A percentile compares a stretch with the other conserved stretches of the same genome.
Conservation (phyloP, 805 yeast genomes). For the Candida ortonii region DNA sequence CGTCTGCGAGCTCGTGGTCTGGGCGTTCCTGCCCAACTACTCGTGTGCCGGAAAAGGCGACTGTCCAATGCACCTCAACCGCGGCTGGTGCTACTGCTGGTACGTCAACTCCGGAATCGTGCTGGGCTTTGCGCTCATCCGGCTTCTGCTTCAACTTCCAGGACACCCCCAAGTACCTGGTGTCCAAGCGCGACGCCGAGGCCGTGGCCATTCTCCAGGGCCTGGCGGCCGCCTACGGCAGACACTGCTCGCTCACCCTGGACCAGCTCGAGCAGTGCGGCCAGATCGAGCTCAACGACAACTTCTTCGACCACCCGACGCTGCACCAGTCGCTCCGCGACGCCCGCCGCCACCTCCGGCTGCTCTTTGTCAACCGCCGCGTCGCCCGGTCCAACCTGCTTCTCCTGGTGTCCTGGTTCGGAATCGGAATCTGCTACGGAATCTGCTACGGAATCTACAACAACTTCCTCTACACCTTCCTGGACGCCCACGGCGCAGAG, state of each 20-base stretch:
- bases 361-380: constrained; percentile 41
- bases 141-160: constrained; percentile 41
- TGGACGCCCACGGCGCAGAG: constrained; percentile 44
- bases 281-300: constrained; percentile 11
- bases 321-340: constrained; percentile 5
- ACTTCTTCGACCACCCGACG: constrained; percentile 1
- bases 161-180: constrained; percentile 32
- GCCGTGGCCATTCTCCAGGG: constrained; percentile 40
- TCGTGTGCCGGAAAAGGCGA: constrained; percentile 40
- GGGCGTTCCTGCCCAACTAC: constrained; percentile 47
- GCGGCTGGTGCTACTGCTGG: constrained; percentile 56
- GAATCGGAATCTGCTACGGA: constrained; percentile 50
- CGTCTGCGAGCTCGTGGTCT: constrained; percentile 43
- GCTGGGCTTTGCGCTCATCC: constrained; percentile 41
- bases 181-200: constrained; percentile 40
- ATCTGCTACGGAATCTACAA: constrained; percentile 48
- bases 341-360: constrained; percentile 36
- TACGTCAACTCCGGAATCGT: constrained; percentile 48
- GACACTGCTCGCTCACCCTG: constrained; percentile 36
- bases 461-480: constrained; percentile 46
- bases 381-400: constrained; percentile 30
- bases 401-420: constrained; percentile 48
- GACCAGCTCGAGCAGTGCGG: constrained; percentile 43
- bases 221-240: constrained; percentile 42
- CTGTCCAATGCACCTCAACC: constrained; percentile 41